A percentile compares a stretch with the other conserved stretches of the same genome.
Evolutionary conservation across 306 rosid genomes (phyloP).

Genomic region (Luffa aegyptiaca): DNA sequence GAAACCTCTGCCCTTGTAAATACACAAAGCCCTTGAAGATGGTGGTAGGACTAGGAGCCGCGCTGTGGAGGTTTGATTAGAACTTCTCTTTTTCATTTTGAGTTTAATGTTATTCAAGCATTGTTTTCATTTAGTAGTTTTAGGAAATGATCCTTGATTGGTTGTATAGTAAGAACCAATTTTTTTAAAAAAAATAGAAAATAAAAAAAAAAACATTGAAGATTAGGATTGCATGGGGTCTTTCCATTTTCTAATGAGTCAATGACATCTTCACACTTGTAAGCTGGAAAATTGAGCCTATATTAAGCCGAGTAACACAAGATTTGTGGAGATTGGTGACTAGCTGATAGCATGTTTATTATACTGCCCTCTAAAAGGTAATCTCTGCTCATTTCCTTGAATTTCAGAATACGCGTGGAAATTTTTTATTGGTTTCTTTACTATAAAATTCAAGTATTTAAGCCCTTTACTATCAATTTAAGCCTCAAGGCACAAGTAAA

Average conservation of each 20-base stretch:
- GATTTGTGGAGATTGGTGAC: neutral
- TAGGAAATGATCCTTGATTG: neutral
- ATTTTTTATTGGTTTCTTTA: neutral
- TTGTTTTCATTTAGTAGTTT: neutral
- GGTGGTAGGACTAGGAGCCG: neutral
- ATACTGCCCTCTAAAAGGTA: neutral
- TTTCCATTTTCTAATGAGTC: neutral
- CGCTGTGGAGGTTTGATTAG: neutral
- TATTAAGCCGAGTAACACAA: neutral
- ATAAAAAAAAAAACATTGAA: neutral
- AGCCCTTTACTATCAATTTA: neutral
- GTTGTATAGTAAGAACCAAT: neutral
- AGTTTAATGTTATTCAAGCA: conserved; percentile 4
- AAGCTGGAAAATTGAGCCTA: neutral
- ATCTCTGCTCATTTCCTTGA: neutral
- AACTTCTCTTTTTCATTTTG: neutral
- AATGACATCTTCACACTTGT: neutral
- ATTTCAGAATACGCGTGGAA: neutral
- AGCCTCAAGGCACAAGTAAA: neutral
- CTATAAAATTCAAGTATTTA: neutral
- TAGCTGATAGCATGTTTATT: neutral
- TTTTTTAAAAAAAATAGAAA: too few relatives aligned
- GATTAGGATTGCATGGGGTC: neutral
- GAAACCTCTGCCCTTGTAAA: neutral
- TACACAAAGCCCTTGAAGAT: neutral